Evolutionary conservation across 2,329 filamentous ascomycete genomes (phyloP), one percentile per base, ranked within the genome.

Genomic region (Ophiostoma quercus): DNA sequence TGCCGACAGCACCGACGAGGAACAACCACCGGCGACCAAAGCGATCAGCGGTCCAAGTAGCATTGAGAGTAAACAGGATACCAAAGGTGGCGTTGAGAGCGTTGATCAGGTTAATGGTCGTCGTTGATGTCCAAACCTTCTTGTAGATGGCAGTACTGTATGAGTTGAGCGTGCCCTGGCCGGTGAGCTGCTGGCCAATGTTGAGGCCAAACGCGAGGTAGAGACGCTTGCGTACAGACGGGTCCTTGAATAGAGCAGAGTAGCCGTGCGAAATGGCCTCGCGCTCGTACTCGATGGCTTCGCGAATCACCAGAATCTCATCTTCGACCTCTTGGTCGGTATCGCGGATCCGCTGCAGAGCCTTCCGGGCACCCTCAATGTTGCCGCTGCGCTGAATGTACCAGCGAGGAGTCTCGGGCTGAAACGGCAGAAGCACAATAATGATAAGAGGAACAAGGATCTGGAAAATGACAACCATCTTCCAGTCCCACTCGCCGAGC

Each of bases 131-230:
- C 81, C 89, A 92, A 32, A 91, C 85, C 76, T 89, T 88, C 79
- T 90, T 86, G 81, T 92, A 92, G 75, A 92, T 89, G 74, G 86
- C 85, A n/a, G 88, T 90, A 25, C 85, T 89, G 82, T 92, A 92
- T 3, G 85, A 84, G 82, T 91, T 92, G 73, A 92, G 82, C 1
- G 88, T 89, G 72, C 89, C 90, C 78, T 92, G 89, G 25, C 89
- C 89, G 5, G 88, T 90, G 57, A 92, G 83, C 77, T 92, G 89
- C 77, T 91, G 89, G 65, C 89, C 89, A 65, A 88, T 83, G 76
- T 92, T 92, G 78, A 92, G 79, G 67, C 90, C 79, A 73, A 90
- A 84, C 32, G 88, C 88, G 39, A 92, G 83, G 63, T 82, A 79
- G 73, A 92, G 83, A 68, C 89, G 85, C 81, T 88, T 89, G 74